Percentiles rank a stretch among this genome's conserved stretches.
phyloP scores from a whole-genome alignment of 176 grass and related monocot genomes.

The Aechmea fasciata region DNA sequence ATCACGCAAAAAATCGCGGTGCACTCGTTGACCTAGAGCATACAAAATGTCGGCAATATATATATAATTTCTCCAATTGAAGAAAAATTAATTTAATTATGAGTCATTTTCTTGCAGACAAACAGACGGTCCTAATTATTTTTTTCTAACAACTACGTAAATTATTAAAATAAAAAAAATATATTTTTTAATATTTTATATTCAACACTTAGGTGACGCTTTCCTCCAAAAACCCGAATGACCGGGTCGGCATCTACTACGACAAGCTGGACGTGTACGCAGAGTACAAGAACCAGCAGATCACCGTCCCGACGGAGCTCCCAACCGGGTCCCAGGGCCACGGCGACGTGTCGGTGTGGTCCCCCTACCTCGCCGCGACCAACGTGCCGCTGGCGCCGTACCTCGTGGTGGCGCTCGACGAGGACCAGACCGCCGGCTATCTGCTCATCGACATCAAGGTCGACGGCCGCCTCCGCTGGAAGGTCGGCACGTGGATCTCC shows the following conservation, averaged over 20 bases:
- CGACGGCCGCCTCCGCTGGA: constrained; percentile 47
- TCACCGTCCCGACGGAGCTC: constrained; percentile 53
- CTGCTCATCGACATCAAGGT: constrained; percentile 46
- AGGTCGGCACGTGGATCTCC: constrained; percentile 69
- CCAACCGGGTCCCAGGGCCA: constrained; percentile 52
- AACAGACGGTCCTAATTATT: no score
- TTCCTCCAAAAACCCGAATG: constrained; percentile 35
- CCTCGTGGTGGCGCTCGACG: constrained; percentile 21
- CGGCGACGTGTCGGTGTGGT: constrained; percentile 49
- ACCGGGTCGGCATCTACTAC: constrained; percentile 57
- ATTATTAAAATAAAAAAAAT: no score
- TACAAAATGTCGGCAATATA: no score
- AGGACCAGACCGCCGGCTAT: constrained; percentile 63
- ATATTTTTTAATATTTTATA: no score
- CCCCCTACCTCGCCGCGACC: constrained; percentile 37
- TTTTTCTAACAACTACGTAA: no score
- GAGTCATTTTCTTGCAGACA: background rate
- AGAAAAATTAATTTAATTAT: no score
- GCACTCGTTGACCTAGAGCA: no score
- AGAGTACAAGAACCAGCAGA: constrained; percentile 40
- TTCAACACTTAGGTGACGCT: constrained; percentile 29
- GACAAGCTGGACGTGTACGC: constrained; percentile 52
- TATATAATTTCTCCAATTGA: no score
- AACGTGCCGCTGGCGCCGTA: constrained; percentile 33
- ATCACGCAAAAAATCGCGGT: no score